Evolutionary conservation across 2,329 filamentous ascomycete genomes (phyloP), one percentile per base, ranked within the genome.

Genomic region (Fusarium nurragi): DNA sequence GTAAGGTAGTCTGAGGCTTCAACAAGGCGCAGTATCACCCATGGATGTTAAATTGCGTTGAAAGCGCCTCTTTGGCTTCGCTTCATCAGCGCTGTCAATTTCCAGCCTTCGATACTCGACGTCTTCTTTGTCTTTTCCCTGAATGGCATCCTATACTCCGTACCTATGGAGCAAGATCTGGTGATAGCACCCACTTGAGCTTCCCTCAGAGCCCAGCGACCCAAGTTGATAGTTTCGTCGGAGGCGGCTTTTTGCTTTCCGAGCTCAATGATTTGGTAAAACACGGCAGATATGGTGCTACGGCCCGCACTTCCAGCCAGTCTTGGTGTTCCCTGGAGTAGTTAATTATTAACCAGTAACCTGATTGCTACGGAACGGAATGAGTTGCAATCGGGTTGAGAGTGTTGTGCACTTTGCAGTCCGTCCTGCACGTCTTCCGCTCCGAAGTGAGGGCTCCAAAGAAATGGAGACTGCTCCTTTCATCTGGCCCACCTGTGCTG

Each of bases 381-480:
- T 55, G 16, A 49, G 23, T 47, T 14, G 25, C 25, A n/a, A n/a
- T n/a, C n/a, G n/a, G n/a, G n/a, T n/a, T n/a, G n/a, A n/a, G 23
- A 49, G 39, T 48, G 21, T 54, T 36, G 28, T 19, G 28, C 32
- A 18, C 39, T 52, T 52, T 36, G 22, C 32, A 28, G 39, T 52
- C 18, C 22, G 21, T 18, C n/a, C 32, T 34, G 6, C n/a, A n/a
- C 32, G 32, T 14, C 26, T 26, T 51, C 48, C 21, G 28, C 39
- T 34, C 48, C 18, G 16, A 51, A 23, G 28, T 32, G 43, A 61
- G 16, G 32, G 32, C 32, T n/a, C 32, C 34, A 47, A 28, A 38
- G 48, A 40, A 46, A 37, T 28, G 43, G 57, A 36, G 57, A 56
- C 25, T 46, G 43, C 41, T 32, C 58, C 55, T 47, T 37, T 59